These are phyloP conservation scores for Apiotrichum gracile DNA, from an alignment of 1,284 basidiomycete species.

Conservation along the genomic window DNA sequence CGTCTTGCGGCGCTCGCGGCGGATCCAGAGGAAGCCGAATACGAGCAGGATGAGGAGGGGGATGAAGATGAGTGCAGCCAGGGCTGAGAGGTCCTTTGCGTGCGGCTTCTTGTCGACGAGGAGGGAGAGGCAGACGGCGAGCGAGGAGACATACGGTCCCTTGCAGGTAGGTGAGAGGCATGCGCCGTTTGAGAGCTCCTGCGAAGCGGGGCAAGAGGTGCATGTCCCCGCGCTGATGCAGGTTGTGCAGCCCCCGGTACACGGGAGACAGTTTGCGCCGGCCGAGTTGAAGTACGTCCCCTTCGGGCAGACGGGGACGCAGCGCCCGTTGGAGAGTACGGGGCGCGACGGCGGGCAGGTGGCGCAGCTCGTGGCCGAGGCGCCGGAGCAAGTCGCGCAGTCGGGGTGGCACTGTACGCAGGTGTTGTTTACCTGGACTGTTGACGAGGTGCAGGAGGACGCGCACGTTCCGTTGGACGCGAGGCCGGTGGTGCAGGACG, in stretches of 20 bases:
- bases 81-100: slow-evolving; percentile 10
- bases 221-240: slow-evolving; percentile 37
- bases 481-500: slow-evolving; percentile 34
- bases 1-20: slow-evolving; percentile 27
- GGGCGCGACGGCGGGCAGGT: slow-evolving; percentile 42
- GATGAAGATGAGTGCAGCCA: slow-evolving; percentile 23
- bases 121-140: slow-evolving; percentile 44
- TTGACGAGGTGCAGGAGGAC: slow-evolving; percentile 37
- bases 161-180: slow-evolving; percentile 35
- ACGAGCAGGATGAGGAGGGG: slow-evolving; percentile 17
- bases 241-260: slow-evolving; percentile 36
- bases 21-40: slow-evolving; percentile 26
- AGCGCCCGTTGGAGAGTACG: slow-evolving; percentile 38
- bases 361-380: slow-evolving; percentile 24
- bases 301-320: slow-evolving; percentile 38
- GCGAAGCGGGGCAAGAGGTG: slow-evolving; percentile 38
- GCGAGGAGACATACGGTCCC: slow-evolving; percentile 24
- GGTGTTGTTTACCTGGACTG: slow-evolving; percentile 27
- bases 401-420: slow-evolving; percentile 46
- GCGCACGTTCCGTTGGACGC: slow-evolving; percentile 42
- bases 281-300: slow-evolving; percentile 37
- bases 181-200: slow-evolving; percentile 30
- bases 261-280: slow-evolving; percentile 31
- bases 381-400: slow-evolving; percentile 43
- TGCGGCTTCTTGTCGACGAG: slow-evolving; percentile 20